These are phyloP conservation scores for Fusarium falciforme DNA, from an alignment of 2,329 filamentous ascomycete genomes.

Conservation along the genomic window DNA sequence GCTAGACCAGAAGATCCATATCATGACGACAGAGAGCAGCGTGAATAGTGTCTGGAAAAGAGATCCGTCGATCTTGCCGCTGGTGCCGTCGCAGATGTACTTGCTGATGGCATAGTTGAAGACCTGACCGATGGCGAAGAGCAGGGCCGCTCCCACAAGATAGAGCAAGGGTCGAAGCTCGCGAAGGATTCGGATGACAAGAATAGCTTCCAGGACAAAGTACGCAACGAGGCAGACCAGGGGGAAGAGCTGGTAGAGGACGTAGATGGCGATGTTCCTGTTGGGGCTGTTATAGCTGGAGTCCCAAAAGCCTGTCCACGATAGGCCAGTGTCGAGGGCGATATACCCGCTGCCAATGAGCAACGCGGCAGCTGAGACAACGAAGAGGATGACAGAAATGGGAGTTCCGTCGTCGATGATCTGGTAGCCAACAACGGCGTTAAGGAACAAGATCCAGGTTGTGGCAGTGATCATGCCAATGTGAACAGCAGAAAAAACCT, in stretches of 20 bases:
- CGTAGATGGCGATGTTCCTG: constrained; percentile 87
- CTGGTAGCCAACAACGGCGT: constrained; percentile 93
- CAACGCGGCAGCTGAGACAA: constrained; percentile 75
- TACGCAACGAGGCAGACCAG: constrained; percentile 90
- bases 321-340: constrained; percentile 89
- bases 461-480: constrained; percentile 90
- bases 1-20: constrained; percentile 98
- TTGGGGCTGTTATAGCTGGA: constrained; percentile 73
- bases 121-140: constrained; percentile 93
- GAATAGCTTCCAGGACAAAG: constrained; percentile 83
- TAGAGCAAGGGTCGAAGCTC: constrained; percentile 95
- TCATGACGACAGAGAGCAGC: constrained; percentile 79
- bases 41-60: constrained; percentile 96
- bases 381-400: constrained; percentile 80
- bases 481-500: constrained; percentile 92
- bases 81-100: constrained; percentile 86
- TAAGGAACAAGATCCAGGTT: constrained; percentile 90
- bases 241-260: constrained; percentile 90
- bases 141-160: constrained; percentile 75
- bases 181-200: constrained; percentile 87
- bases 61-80: constrained; percentile 90
- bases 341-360: constrained; percentile 96
- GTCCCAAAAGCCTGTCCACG: constrained; percentile 84
- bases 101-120: constrained; percentile 96
- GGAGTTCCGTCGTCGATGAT: constrained; percentile 92